Evolutionary conservation across 2,329 filamentous ascomycete species (phyloP), one percentile per base, ranked within the genome.

Genomic region (Apiospora koreana): DNA sequence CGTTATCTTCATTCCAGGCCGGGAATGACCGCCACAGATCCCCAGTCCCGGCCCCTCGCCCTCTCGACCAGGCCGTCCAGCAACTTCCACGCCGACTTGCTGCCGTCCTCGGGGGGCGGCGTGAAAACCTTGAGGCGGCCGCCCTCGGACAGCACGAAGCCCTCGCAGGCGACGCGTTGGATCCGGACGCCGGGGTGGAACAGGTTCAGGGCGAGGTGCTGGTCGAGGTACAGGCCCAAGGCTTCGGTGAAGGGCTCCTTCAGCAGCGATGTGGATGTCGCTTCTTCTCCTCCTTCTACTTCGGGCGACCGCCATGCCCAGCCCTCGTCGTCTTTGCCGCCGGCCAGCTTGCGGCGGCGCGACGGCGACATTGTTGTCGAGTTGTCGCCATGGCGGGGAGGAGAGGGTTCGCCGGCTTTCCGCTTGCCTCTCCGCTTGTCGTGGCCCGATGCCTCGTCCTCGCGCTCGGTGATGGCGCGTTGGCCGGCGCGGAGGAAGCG

Each of bases 161-260:
- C 87, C 0, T 84, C 85, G 71, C 87, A 89, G 0, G 86, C 86
- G 38, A 90, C 82, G 72, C 87, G 87, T 16, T 80, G 80, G 31
- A 90, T 78, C 1, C 83, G 79, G 3, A 89, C 87, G n/a, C 83
- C 81, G 0, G 87, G 85, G 73, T 89, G 87, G 69, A 87, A 86
- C 72, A 90, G 73, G 74, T 89, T 82, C 18, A 90, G 77, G 0
- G 85, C 86, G 6, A 89, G 80, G 71, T 89, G 87, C n/a, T 83
- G 80, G 69, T 84, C 78, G 8, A 89, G 71, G 69, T 90, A 89
- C 6, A 75, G 75, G 0, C 82, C 83, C 23, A 90, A 74, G 0
- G 87, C 86, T 58, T 86, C 81, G 0, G 82, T 85, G 72, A 90
- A 89, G 0, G 87, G 84, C 18, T 62, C 54, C 31, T 62, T 35